These are phyloP conservation scores for Saccharomycopsis oosterbeekiorum DNA, from an alignment of 805 yeast genomes.

Conservation along the genomic window DNA sequence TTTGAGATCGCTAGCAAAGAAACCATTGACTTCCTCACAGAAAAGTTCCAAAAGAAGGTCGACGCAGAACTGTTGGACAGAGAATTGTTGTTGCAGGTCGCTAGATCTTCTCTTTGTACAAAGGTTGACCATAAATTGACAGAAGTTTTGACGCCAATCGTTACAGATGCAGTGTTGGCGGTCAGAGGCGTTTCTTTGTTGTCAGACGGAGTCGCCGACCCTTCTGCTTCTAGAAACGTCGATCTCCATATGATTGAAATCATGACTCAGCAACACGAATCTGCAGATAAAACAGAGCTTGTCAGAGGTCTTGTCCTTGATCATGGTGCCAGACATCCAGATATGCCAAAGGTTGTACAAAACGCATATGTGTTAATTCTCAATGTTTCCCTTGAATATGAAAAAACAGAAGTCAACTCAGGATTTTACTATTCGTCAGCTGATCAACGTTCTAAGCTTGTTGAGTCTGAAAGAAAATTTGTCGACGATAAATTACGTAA, in stretches of 20 bases:
- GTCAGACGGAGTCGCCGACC: slow-evolving; percentile 18
- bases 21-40: slow-evolving; percentile 57
- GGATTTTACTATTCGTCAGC: slow-evolving; percentile 92
- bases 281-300: slow-evolving; percentile 73
- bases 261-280: slow-evolving; percentile 94
- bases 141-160: slow-evolving; percentile 82
- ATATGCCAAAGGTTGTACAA: slow-evolving; percentile 84
- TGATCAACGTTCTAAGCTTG: slow-evolving; percentile 91
- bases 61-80: slow-evolving; percentile 51
- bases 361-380: slow-evolving; percentile 81
- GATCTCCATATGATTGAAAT: slow-evolving; percentile 97
- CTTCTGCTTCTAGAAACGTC: slow-evolving; percentile 32
- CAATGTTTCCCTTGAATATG: slow-evolving; percentile 92
- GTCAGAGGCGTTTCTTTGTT: slow-evolving; percentile 41
- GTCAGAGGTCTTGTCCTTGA: slow-evolving; percentile 87
- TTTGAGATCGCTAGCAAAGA: slow-evolving; percentile 83
- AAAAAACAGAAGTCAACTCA: slow-evolving; percentile 94
- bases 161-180: slow-evolving; percentile 88
- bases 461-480: slow-evolving; percentile 84
- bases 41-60: slow-evolving; percentile 37
- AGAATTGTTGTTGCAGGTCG: slow-evolving; percentile 84
- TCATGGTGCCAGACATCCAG: slow-evolving; percentile 99
- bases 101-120: slow-evolving; percentile 80
- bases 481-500: slow-evolving; percentile 89
- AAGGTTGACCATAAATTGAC: slow-evolving; percentile 73